phyloP scores from a whole-genome alignment of 2,329 filamentous ascomycete genomes.

The Colletotrichum lini region DNA sequence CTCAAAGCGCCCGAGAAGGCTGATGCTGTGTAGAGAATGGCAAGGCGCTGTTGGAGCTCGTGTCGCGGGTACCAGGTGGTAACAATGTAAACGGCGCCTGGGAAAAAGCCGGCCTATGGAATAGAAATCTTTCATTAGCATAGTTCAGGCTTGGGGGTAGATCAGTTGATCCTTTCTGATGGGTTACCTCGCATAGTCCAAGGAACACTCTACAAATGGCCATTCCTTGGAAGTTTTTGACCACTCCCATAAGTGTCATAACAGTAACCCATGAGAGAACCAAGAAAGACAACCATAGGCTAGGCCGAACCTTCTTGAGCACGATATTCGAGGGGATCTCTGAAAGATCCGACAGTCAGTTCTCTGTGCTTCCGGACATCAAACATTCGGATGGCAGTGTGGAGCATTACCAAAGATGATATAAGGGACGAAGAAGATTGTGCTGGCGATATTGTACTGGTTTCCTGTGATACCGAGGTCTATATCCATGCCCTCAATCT shows the following conservation, averaged over 20 bases:
- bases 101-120: slow-evolving; percentile 70
- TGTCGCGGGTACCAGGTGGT: slow-evolving; percentile 66
- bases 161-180: background rate
- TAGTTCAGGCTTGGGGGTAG: slow-evolving; percentile 46
- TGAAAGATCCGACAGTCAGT: slow-evolving; percentile 58
- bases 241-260: slow-evolving; percentile 46
- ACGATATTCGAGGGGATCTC: slow-evolving; percentile 76
- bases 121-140: slow-evolving; percentile 62
- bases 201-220: background rate
- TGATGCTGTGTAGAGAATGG: slow-evolving; percentile 78
- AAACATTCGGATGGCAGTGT: background rate
- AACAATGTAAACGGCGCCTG: slow-evolving; percentile 65
- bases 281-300: slow-evolving; percentile 74
- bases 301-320: slow-evolving; percentile 73
- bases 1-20: slow-evolving; percentile 78
- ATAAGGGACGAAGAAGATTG: slow-evolving; percentile 72
- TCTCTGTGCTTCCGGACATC: background rate
- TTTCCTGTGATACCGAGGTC: slow-evolving; percentile 16
- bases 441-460: slow-evolving; percentile 30
- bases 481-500: slow-evolving; percentile 32
- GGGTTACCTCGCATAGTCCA: background rate
- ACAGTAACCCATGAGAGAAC: slow-evolving; percentile 64
- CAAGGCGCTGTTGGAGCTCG: slow-evolving; percentile 41
- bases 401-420: slow-evolving; percentile 49
- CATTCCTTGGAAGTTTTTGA: slow-evolving; percentile 43